Evolutionary conservation across 2,329 filamentous ascomycete genomes (phyloP).

Genomic region (Fusarium illudens): DNA sequence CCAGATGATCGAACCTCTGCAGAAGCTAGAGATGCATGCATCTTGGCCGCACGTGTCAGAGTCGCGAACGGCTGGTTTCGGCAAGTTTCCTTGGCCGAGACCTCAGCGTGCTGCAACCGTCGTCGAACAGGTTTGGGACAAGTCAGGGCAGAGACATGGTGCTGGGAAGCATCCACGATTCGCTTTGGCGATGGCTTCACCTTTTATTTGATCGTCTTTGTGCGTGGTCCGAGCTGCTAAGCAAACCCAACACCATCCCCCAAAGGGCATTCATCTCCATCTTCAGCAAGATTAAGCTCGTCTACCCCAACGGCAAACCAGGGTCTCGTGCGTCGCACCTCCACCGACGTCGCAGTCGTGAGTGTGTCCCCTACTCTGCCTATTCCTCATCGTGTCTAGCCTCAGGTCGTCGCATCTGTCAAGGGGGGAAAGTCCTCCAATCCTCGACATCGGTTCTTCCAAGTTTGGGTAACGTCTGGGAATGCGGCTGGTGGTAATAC

Average conservation of each 20-base stretch:
- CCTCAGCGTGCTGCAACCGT: neutral
- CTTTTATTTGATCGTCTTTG: neutral
- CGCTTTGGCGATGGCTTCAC: neutral
- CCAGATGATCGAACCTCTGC: neutral
- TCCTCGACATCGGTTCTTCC: neutral
- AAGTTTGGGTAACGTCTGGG: neutral
- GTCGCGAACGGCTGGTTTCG: neutral
- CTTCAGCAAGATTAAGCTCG: constrained; percentile 37
- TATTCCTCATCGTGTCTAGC: constrained; percentile 41
- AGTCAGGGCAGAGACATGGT: neutral
- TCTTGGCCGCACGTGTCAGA: neutral
- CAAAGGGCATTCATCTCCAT: constrained; percentile 37
- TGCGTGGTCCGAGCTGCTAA: constrained; percentile 10
- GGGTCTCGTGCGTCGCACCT: constrained; percentile 30
- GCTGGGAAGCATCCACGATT: neutral
- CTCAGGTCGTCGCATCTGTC: constrained; percentile 26
- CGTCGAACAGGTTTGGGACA: neutral
- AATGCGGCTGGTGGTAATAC: neutral
- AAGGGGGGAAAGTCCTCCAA: constrained; percentile 1
- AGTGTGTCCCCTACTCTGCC: constrained; percentile 21
- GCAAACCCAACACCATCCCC: constrained; percentile 29
- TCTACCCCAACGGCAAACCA: constrained; percentile 31
- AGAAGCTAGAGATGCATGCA: neutral
- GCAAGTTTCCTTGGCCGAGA: neutral
- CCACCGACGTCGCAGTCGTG: constrained; percentile 29